These are phyloP conservation scores for Volvariella surrecta DNA, from an alignment of 1,284 basidiomycete species.

Conservation along the genomic window DNA sequence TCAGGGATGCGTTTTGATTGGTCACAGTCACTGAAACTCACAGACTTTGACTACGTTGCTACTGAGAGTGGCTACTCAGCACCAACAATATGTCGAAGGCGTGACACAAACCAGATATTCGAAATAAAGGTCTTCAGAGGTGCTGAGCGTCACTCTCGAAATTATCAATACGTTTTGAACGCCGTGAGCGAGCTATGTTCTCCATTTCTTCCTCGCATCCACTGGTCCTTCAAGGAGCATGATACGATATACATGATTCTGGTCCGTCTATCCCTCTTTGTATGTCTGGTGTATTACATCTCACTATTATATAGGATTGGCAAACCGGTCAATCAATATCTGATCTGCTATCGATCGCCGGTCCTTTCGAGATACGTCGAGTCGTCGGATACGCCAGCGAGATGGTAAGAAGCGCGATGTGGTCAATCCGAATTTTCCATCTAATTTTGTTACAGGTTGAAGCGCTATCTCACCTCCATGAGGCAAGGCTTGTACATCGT, in stretches of 20 bases:
- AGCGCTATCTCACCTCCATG: neutral
- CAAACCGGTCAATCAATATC: neutral
- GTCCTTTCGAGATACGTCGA: neutral
- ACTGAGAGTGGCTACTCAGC: neutral
- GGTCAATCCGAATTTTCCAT: neutral
- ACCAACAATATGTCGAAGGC: neutral
- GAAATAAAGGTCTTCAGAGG: neutral
- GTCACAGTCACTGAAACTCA: neutral
- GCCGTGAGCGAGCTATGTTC: neutral
- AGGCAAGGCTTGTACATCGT: neutral
- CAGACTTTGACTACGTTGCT: neutral
- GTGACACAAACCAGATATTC: neutral
- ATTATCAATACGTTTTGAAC: neutral
- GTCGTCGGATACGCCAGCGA: neutral
- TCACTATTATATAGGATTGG: neutral
- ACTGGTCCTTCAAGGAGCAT: neutral
- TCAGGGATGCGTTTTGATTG: too few species aligned
- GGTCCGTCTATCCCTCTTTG: neutral
- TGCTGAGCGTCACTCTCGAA: neutral
- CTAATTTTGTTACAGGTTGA: neutral
- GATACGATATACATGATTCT: neutral
- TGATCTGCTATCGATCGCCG: neutral
- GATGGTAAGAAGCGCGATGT: neutral
- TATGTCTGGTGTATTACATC: neutral
- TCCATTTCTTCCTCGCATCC: neutral